Evolutionary conservation across 176 grass and related monocot genomes (phyloP).

Genomic region (sorghum (Sorghum bicolor)): Sorghum_bicolor_NCBIv3 NC_012875.2:45996501-45997000

Average conservation of each 20-base stretch:
- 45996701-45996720: slow-evolving; percentile 53
- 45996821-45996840: background rate
- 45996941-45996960: background rate
- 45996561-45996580: slow-evolving; percentile 64
- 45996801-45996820: background rate
- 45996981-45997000: background rate
- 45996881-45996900: background rate
- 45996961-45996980: slow-evolving; percentile 10
- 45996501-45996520: slow-evolving; percentile 59
- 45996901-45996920: slow-evolving; percentile 8
- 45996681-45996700: slow-evolving; percentile 33
- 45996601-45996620: slow-evolving; percentile 76
- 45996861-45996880: slow-evolving; percentile 1
- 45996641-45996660: slow-evolving; percentile 56
- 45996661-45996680: slow-evolving; percentile 51
- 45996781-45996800: background rate
- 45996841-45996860: background rate
- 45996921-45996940: background rate
- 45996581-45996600: slow-evolving; percentile 69
- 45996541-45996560: slow-evolving; percentile 58
- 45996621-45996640: slow-evolving; percentile 54
- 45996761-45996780: background rate
- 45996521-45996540: slow-evolving; percentile 81
- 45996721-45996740: slow-evolving; percentile 40
- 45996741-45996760: background rate